These are phyloP conservation scores for Saccharomycopsis crataegensis DNA, from an alignment of 1,139 yeast species.

Conservation along the genomic window DNA sequence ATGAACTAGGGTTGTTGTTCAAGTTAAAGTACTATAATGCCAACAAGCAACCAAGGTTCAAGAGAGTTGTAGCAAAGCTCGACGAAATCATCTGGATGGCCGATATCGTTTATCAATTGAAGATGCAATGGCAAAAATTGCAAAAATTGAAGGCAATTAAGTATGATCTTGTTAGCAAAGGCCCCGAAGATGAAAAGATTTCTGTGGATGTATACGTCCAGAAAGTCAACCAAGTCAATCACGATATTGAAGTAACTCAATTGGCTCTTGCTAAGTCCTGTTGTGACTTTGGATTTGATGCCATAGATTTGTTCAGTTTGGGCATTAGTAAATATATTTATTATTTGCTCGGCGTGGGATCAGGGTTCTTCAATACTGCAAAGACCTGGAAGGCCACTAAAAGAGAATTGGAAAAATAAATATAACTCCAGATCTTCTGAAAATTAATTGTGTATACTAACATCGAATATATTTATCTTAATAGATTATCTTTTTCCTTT, in stretches of 20 bases:
- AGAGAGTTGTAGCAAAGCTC: conserved; percentile 38
- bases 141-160: conserved; percentile 35
- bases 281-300: conserved; percentile 38
- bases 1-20: conserved; percentile 49
- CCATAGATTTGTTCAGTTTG: conserved; percentile 35
- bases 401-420: not conserved
- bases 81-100: conserved; percentile 60
- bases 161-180: conserved; percentile 28
- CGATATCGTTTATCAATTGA: conserved; percentile 49
- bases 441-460: too few relatives aligned
- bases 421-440: too few relatives aligned
- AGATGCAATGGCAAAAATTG: conserved; percentile 38
- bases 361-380: conserved; percentile 14
- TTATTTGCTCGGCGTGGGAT: conserved; percentile 18
- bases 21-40: conserved; percentile 41
- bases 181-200: conserved; percentile 5
- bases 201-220: conserved; percentile 16
- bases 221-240: conserved; percentile 27
- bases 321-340: conserved; percentile 28
- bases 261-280: conserved; percentile 32
- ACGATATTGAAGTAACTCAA: conserved; percentile 29
- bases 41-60: conserved; percentile 30
- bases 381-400: conserved; percentile 10
- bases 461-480: too few relatives aligned
- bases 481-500: too few relatives aligned